Base-by-base conservation (phyloP, 2,329 filamentous ascomycete genomes). In the Cladosporium sp. region DNA sequence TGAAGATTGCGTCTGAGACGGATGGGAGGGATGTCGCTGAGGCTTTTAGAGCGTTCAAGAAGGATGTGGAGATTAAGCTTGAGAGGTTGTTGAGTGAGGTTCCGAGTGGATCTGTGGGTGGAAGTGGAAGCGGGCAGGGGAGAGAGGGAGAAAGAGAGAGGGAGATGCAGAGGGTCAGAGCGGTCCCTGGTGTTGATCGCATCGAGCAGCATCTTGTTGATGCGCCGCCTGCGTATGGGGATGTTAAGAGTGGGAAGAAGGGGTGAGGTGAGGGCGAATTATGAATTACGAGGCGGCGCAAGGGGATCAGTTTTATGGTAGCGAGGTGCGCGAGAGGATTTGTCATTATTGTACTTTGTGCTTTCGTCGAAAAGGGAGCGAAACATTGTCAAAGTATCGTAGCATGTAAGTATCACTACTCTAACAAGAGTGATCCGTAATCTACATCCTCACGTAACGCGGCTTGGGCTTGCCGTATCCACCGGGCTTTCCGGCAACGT, bases 21-120 rank as follows among this genome's bases (percentile, higher is more conserved):
- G 67, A 70, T 53, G 71, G 70, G 3, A 64, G 67, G 25, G 64
- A 69, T 25, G 67, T 72, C 5, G 60, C 59, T 7, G 70, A 73
- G 49, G 71, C 71, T 2, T 73, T 72, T 25, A 58, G 39, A 25
- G 68, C 62, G 21, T 68, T 74, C n/a, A 69, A 67, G 64, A 67
- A 63, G 58, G 62, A 72, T 65, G 69, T 73, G 0, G 71, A 73
- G 66, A 51, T 67, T 16, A 68, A 53, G 56, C 58, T 73, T 2
- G 71, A 71, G 66, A 58, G 62, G 43, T 67, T 54, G 48, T 63
- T 72, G 63, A 60, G 65, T 58, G 67, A 30, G 1, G 67, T 72
- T 28, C 69, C 69, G 7, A 66, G 67, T 61, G 51, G 51, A 28
- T 13, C 26, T 32, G 18, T 32, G 18, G 26, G 23, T 18, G 54